Evolutionary conservation across 169 alveolate genomes (phyloP).

Genomic region (Plasmodium reichenowi): DNA sequence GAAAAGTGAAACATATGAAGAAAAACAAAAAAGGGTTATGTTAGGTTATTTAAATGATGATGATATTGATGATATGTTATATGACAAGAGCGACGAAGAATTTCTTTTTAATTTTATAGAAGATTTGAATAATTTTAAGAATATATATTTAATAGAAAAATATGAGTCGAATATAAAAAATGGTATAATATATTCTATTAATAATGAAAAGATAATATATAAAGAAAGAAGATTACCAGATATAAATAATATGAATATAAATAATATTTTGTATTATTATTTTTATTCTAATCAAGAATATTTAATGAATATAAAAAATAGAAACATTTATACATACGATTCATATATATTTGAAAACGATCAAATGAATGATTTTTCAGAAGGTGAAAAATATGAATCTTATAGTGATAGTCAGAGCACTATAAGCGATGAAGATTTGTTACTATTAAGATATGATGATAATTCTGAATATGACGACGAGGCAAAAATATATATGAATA

Average conservation of each 20-base stretch:
- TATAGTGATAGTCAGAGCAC: slow-evolving; percentile 8
- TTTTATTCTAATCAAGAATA: slow-evolving; percentile 46
- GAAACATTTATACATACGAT: slow-evolving; percentile 51
- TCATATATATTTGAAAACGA: slow-evolving; percentile 48
- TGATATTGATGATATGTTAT: slow-evolving; percentile 21
- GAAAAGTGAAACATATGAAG: slow-evolving; percentile 47
- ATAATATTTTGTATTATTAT: slow-evolving; percentile 44
- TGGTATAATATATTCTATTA: slow-evolving; percentile 10
- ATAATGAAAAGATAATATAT: slow-evolving; percentile 10
- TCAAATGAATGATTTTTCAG: neutral
- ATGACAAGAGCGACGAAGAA: neutral
- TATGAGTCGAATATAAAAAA: neutral
- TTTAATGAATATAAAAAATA: neutral
- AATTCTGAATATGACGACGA: neutral
- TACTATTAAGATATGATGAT: slow-evolving; percentile 19
- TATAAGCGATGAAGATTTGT: slow-evolving; percentile 68
- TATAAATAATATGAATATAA: slow-evolving; percentile 44
- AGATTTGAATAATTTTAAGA: slow-evolving; percentile 33
- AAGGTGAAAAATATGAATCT: neutral
- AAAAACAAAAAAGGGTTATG: slow-evolving; percentile 21
- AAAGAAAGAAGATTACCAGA: slow-evolving; percentile 41
- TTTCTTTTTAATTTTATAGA: slow-evolving; percentile 16
- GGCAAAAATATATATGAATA: neutral
- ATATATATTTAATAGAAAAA: neutral
- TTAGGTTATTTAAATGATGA: slow-evolving; percentile 39